phyloP scores from a whole-genome alignment of 352 stramenopile genomes.

The Phytopythium aichiense region DNA sequence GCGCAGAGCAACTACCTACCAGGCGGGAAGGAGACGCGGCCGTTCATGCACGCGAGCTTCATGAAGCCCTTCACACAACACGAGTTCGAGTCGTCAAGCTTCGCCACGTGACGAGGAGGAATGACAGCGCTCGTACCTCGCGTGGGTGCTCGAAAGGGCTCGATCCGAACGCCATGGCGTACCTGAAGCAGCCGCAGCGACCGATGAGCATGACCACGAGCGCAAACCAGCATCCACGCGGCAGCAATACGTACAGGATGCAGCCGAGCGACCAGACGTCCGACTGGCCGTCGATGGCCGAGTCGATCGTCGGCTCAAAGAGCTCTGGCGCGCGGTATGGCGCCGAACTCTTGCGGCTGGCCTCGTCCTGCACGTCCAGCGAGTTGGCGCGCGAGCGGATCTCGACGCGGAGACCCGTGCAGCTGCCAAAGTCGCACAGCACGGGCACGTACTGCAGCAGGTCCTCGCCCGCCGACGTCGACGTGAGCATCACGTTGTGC shows the following conservation, averaged over 20 bases:
- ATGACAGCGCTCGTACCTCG: slow-evolving; percentile 28
- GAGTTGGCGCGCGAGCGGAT: slow-evolving; percentile 66
- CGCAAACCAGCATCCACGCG: slow-evolving; percentile 1
- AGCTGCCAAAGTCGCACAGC: slow-evolving; percentile 85
- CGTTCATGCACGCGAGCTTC: slow-evolving; percentile 79
- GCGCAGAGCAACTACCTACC: slow-evolving; percentile 14
- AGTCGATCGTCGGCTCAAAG: slow-evolving; percentile 68
- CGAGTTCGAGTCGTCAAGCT: slow-evolving; percentile 1
- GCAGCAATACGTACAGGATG: slow-evolving; percentile 48
- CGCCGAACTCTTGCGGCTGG: slow-evolving; percentile 77
- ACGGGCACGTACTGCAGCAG: slow-evolving; percentile 75
- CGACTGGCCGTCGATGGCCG: slow-evolving; percentile 68
- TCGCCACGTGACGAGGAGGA: neutral
- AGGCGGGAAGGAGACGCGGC: slow-evolving; percentile 69
- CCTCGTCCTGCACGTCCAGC: slow-evolving; percentile 74
- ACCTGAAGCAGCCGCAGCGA: slow-evolving; percentile 23
- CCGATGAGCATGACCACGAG: neutral
- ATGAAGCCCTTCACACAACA: slow-evolving; percentile 59
- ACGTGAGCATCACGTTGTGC: slow-evolving; percentile 79
- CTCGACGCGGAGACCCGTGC: slow-evolving; percentile 61
- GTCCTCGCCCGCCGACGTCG: slow-evolving; percentile 52
- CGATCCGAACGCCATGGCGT: slow-evolving; percentile 81
- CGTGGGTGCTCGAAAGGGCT: slow-evolving; percentile 77
- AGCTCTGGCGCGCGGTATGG: slow-evolving; percentile 83
- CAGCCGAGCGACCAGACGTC: slow-evolving; percentile 85